Percentiles rank a stretch among this genome's conserved stretches.
Evolutionary conservation across 2,329 filamentous ascomycete genomes (phyloP).

Genomic region (Colletotrichum sublineola): DNA sequence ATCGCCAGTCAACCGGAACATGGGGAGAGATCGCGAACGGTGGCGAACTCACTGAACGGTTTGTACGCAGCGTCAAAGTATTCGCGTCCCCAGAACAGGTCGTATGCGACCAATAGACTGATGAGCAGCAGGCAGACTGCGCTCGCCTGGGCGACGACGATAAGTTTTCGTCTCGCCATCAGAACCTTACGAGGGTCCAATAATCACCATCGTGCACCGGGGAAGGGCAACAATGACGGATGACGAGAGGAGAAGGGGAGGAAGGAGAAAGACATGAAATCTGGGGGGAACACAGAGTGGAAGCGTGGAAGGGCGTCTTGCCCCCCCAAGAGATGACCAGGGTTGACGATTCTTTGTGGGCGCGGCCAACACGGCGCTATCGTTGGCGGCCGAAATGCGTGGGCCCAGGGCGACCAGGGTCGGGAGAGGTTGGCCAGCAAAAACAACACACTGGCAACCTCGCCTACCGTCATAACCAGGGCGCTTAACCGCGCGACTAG

Average conservation of each 20-base stretch:
- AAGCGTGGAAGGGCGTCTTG: constrained; percentile 7
- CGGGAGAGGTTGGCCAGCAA: not conserved
- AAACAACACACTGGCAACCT: not conserved
- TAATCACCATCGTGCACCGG: constrained; percentile 4
- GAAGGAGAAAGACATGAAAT: not conserved
- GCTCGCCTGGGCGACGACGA: not conserved
- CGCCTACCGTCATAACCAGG: not conserved
- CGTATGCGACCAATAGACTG: constrained; percentile 16
- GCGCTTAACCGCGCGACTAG: constrained; percentile 13
- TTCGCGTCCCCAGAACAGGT: constrained; percentile 23
- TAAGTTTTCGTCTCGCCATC: constrained; percentile 16
- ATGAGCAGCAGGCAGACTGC: constrained; percentile 3
- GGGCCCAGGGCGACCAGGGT: not conserved
- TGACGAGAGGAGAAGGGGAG: not conserved
- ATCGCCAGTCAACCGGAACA: not conserved
- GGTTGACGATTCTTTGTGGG: too few species aligned
- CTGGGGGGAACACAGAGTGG: not conserved
- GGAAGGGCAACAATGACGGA: not conserved
- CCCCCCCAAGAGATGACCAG: too few species aligned
- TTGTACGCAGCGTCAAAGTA: constrained; percentile 26
- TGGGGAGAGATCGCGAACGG: not conserved
- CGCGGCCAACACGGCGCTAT: too few species aligned
- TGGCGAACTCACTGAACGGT: constrained; percentile 22
- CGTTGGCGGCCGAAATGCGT: constrained; percentile 14
- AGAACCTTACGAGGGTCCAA: not conserved